Evolutionary conservation across 768 basidiomycete genomes (phyloP), one percentile per base, ranked within the genome.

Genomic region (Melanogaster broomeanus): DNA sequence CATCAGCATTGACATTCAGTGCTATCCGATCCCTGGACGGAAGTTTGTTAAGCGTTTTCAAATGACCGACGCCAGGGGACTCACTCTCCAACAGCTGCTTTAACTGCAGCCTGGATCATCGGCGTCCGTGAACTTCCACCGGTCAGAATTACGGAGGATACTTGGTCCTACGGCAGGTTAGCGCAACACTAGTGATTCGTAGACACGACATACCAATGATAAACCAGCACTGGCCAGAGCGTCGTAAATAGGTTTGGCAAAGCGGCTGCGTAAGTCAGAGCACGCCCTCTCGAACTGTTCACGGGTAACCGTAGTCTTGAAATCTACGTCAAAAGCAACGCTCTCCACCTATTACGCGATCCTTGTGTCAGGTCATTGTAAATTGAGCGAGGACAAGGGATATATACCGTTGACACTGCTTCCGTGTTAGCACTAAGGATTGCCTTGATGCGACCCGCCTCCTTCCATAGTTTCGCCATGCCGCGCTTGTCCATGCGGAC

Each of bases 1-100:
- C 97, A 65, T 98, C 97, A 0, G 96, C 88, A 66, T 99, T 98
- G 54, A 99, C 91, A 59, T 98, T 98, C 63, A 87, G 78, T 6
- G 96, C 92, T 51, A 98, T 88, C 70, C 90, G 92, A 46, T 86
- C 82, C 42, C 85, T 88, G 45, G 15, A 47, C 15, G 15, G 51
- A 22, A 41, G 19, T 40, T n/a, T 19, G 42, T 52, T 45, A 50
- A 55, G 13, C 4, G 10, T 18, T 18, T 22, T 19, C 1, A 39
- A 4, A 24, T 40, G 28, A 2, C n/a, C 18, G 31, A 40, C 34
- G 16, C 24, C 31, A 19, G 11, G 6, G 4, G 15, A 79, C 88
- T 54, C 67, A 87, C 82, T 88, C 85, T 65, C 93, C 93, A 48
- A 95, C 88, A 25, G 84, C 78, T 5, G 77, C 75, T 61, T 82